These are phyloP conservation scores for Sonneratia caseolaris DNA, from an alignment of 345 rosid genomes.

Conservation along the genomic window DNA sequence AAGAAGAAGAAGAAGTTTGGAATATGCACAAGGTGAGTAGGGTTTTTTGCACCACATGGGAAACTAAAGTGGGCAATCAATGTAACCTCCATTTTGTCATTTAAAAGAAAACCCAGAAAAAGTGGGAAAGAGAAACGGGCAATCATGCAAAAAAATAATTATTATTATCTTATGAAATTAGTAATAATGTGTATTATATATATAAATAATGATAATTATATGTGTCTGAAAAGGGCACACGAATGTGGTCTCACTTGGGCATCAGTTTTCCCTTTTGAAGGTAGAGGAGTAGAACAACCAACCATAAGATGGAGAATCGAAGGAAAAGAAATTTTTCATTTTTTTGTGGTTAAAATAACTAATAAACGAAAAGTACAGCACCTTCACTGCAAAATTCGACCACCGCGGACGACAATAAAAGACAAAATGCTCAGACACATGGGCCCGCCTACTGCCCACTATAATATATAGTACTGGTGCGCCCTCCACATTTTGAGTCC, in stretches of 20 bases:
- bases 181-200: no score
- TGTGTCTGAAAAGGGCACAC: no score
- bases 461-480: neutral
- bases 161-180: no score
- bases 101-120: no score
- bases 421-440: no score
- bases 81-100: neutral
- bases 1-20: no score
- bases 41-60: neutral
- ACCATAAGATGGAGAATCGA: no score
- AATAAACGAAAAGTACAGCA: neutral
- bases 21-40: neutral
- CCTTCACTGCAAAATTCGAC: neutral
- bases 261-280: no score
- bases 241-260: no score
- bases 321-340: neutral
- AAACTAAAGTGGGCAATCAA: neutral
- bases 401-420: neutral
- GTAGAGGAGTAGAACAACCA: no score
- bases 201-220: no score
- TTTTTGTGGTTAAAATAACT: neutral
- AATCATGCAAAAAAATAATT: neutral
- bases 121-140: neutral
- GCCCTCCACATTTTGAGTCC: neutral
- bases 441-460: conserved; percentile 2